Percentiles rank a stretch among this genome's conserved stretches.
phyloP scores from a whole-genome alignment of 106 monocot genomes.

The Apostasia shenzhenica region DNA sequence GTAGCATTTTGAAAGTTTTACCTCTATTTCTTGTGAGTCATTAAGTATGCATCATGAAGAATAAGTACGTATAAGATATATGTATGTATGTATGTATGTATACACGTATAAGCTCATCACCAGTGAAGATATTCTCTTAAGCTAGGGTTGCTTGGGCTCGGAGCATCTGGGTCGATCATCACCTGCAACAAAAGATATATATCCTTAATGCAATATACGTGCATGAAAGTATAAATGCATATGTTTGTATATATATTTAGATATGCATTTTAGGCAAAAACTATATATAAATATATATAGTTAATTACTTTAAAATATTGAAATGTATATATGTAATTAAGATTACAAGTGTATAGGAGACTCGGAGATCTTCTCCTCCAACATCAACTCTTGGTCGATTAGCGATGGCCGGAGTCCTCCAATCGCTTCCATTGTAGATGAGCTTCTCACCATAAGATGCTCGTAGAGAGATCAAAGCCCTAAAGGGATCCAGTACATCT shows the following conservation, averaged over 20 bases:
- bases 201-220: no score
- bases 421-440: conserved; percentile 7
- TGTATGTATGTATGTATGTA: not conserved
- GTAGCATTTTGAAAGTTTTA: no score
- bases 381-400: conserved; percentile 8
- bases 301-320: no score
- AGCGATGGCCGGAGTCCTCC: conserved; percentile 3
- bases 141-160: conserved; percentile 21
- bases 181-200: conserved; percentile 3
- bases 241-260: not conserved
- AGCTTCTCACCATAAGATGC: not conserved
- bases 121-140: conserved; percentile 29
- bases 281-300: not conserved
- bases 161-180: conserved; percentile 27
- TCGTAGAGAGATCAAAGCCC: not conserved
- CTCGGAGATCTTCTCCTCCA: conserved; percentile 7
- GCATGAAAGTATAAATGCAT: not conserved
- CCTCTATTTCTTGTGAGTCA: not conserved
- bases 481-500: conserved; percentile 5
- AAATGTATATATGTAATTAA: not conserved
- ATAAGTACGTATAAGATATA: not conserved
- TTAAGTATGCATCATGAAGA: not conserved
- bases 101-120: not conserved
- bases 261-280: not conserved
- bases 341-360: conserved; percentile 14